Conservation (phyloP, 108 stramenopile species). For the Pseudonitzschia delicatissima region DNA sequence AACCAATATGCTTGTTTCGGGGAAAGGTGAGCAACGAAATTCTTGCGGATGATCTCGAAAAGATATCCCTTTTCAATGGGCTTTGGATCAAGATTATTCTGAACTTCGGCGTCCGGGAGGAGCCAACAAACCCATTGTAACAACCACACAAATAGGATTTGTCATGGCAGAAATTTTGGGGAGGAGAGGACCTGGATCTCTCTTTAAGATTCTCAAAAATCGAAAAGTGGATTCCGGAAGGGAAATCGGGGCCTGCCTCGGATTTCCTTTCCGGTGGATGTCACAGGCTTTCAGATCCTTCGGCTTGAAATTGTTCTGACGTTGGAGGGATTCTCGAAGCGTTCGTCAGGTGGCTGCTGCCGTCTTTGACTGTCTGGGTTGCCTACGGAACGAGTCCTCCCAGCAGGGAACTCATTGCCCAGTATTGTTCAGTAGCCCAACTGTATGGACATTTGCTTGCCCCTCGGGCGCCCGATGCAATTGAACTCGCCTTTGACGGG, state of each 20-base stretch:
- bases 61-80: conserved; percentile 66
- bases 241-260: conserved; percentile 54
- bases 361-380: conserved; percentile 53
- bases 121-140: conserved; percentile 20
- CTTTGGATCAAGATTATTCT: conserved; percentile 48
- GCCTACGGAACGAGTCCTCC: conserved; percentile 23
- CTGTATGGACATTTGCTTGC: conserved; percentile 66
- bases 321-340: conserved; percentile 62
- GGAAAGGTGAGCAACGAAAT: conserved; percentile 26
- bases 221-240: conserved; percentile 63
- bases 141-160: conserved; percentile 64
- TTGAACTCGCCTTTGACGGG: conserved; percentile 76
- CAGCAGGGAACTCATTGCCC: conserved; percentile 47
- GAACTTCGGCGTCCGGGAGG: not conserved
- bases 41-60: conserved; percentile 44
- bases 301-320: conserved; percentile 62
- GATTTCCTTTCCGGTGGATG: conserved; percentile 72
- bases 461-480: conserved; percentile 70
- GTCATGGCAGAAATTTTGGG: conserved; percentile 69
- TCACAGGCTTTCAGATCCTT: conserved; percentile 72
- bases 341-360: conserved; percentile 74
- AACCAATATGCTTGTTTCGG: conserved; percentile 40
- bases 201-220: conserved; percentile 51
- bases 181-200: conserved; percentile 66
- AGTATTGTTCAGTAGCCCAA: conserved; percentile 57